Percentiles rank a stretch among this genome's conserved stretches.
Evolutionary conservation across 2,329 filamentous ascomycete genomes (phyloP).

Genomic region (Cryphonectria radicalis): DNA sequence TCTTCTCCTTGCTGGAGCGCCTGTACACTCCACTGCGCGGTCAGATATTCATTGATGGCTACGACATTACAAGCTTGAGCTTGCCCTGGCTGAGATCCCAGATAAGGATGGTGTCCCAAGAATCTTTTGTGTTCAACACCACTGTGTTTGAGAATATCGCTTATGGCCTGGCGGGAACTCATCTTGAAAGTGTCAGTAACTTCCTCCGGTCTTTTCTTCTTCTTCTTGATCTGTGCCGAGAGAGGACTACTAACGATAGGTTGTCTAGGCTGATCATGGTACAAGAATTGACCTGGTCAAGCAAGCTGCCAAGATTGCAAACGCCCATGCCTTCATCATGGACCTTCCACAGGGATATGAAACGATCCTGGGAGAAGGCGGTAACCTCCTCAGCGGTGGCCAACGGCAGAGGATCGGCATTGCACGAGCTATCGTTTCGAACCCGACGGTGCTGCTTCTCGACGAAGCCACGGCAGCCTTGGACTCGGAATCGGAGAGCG

Average conservation of each 20-base stretch:
- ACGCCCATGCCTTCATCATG: background rate
- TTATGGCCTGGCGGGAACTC: background rate
- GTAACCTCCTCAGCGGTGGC: background rate
- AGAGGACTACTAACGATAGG: background rate
- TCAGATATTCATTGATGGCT: background rate
- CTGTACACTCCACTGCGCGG: background rate
- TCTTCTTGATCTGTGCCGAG: background rate
- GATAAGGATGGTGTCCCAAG: background rate
- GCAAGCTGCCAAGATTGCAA: background rate
- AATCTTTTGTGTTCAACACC: background rate
- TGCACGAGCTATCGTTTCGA: background rate
- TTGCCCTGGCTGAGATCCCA: background rate
- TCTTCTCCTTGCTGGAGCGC: background rate
- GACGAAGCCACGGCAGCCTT: background rate
- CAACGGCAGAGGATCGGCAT: background rate
- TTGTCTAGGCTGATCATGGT: background rate
- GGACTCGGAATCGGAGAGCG: background rate
- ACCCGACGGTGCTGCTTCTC: background rate
- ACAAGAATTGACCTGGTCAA: background rate
- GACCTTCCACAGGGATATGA: background rate
- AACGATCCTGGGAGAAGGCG: background rate
- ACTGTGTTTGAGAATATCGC: background rate
- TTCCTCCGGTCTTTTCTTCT: background rate
- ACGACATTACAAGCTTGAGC: background rate
- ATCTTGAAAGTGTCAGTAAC: background rate